Percentiles rank a stretch among this genome's conserved stretches.
phyloP scores from a whole-genome alignment of 2,329 filamentous ascomycete species.

The Acrocalymma vagum region DNA sequence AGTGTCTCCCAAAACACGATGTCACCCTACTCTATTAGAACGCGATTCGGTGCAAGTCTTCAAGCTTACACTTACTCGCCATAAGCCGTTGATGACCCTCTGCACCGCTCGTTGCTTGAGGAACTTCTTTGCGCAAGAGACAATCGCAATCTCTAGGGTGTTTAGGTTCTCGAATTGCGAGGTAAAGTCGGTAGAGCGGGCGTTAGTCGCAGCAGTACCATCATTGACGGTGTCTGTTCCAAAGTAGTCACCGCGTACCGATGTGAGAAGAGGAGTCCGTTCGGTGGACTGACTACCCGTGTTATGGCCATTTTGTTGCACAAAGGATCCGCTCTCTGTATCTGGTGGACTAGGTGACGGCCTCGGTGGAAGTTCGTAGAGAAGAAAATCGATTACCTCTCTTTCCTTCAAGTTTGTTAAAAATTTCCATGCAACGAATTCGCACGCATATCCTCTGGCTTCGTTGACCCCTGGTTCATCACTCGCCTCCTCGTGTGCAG shows the following conservation, averaged over 20 bases:
- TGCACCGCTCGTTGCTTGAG: slow-evolving; percentile 82
- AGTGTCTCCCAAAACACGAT: slow-evolving; percentile 87
- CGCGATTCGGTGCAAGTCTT: neutral
- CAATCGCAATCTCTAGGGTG: slow-evolving; percentile 84
- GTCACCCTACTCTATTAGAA: slow-evolving; percentile 66
- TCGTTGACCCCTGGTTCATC: slow-evolving; percentile 71
- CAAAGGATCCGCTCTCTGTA: slow-evolving; percentile 11
- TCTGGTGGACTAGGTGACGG: slow-evolving; percentile 21
- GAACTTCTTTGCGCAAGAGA: slow-evolving; percentile 84
- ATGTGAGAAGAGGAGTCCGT: slow-evolving; percentile 34
- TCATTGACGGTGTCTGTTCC: slow-evolving; percentile 29
- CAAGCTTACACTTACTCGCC: slow-evolving; percentile 53
- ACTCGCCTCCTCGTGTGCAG: slow-evolving; percentile 64
- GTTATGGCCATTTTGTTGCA: slow-evolving; percentile 20
- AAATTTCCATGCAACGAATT: slow-evolving; percentile 84
- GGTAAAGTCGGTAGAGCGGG: slow-evolving; percentile 68
- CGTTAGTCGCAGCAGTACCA: slow-evolving; percentile 30
- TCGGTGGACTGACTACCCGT: slow-evolving; percentile 23
- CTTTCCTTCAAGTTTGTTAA: slow-evolving; percentile 74
- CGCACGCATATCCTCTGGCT: slow-evolving; percentile 76
- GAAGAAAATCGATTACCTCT: slow-evolving; percentile 77
- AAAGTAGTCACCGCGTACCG: slow-evolving; percentile 31
- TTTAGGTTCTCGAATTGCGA: slow-evolving; percentile 81
- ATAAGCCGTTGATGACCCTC: slow-evolving; percentile 83
- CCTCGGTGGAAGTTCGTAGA: slow-evolving; percentile 71